Evolutionary conservation across 352 stramenopile species (phyloP).

Genomic region (Pythium graminicola): DNA sequence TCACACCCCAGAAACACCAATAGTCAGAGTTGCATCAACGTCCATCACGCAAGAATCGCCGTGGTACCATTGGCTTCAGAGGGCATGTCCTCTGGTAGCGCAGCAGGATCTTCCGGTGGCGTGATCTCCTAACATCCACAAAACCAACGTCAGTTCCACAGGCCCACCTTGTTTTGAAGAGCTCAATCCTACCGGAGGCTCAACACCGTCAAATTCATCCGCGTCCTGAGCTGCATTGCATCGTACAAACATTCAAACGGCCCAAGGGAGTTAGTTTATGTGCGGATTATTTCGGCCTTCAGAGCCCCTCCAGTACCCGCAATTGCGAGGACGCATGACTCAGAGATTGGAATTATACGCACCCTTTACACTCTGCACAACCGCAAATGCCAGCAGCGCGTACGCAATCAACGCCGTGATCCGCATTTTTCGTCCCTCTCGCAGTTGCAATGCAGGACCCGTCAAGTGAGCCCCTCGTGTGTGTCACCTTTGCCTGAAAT

Average conservation of each 20-base stretch:
- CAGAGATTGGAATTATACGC: not conserved
- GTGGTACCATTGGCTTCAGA: not conserved
- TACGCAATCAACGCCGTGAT: conserved; percentile 18
- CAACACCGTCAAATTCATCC: conserved; percentile 28
- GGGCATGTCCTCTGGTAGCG: conserved; percentile 1
- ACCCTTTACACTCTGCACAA: conserved; percentile 17
- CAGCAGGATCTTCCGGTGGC: conserved; percentile 7
- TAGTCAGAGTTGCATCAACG: no score
- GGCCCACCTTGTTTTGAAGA: not conserved
- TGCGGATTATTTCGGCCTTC: not conserved
- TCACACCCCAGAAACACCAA: not conserved
- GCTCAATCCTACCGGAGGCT: conserved; percentile 16
- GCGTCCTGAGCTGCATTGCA: conserved; percentile 17
- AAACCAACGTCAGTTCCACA: not conserved
- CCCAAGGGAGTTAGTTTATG: not conserved
- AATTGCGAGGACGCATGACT: not conserved
- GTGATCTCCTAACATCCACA: conserved; percentile 12
- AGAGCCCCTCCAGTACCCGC: not conserved
- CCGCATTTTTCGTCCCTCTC: conserved; percentile 8
- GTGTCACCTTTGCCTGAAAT: not conserved
- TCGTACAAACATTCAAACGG: not conserved
- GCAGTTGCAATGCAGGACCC: not conserved
- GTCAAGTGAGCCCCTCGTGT: conserved; percentile 13
- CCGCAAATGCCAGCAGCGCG: conserved; percentile 20
- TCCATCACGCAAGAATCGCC: no score